These are phyloP conservation scores for Aquilaria agallochum DNA, from an alignment of 441 rosid species.

Conservation along the genomic window DNA sequence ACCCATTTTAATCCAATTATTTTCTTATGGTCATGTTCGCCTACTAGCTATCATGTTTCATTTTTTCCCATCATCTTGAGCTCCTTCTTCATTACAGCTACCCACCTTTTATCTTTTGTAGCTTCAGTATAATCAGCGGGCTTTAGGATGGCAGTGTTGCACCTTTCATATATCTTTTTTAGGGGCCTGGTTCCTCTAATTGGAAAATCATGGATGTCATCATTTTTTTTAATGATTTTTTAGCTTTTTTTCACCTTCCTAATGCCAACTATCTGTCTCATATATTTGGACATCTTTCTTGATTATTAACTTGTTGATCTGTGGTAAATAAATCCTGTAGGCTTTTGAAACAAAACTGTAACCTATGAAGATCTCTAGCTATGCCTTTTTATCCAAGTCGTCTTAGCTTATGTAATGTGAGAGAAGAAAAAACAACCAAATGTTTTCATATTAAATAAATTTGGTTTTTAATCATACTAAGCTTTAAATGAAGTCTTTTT, in stretches of 20 bases:
- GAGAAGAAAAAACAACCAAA: not conserved
- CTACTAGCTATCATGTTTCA: not conserved
- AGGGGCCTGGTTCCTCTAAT: not conserved
- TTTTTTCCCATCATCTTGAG: not conserved
- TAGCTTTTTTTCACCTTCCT: not conserved
- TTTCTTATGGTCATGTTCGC: not conserved
- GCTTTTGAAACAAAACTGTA: not conserved
- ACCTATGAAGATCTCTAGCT: not conserved
- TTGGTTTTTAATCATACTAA: not conserved
- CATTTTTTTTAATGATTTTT: no score
- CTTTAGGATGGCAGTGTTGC: not conserved
- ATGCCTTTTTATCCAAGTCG: not conserved
- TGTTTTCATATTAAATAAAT: not conserved
- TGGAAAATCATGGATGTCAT: not conserved
- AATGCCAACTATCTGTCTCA: not conserved
- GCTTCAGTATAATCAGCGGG: not conserved
- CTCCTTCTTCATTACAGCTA: not conserved
- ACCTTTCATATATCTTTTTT: not conserved
- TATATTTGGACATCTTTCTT: not conserved
- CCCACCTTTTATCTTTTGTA: not conserved
- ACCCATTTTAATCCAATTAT: not conserved
- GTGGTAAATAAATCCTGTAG: not conserved
- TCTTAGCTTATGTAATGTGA: not conserved
- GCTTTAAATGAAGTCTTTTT: not conserved
- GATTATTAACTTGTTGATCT: not conserved